These are phyloP conservation scores for Fomitopsis schrenkii DNA, from an alignment of 1,284 basidiomycete species.

Conservation along the genomic window DNA sequence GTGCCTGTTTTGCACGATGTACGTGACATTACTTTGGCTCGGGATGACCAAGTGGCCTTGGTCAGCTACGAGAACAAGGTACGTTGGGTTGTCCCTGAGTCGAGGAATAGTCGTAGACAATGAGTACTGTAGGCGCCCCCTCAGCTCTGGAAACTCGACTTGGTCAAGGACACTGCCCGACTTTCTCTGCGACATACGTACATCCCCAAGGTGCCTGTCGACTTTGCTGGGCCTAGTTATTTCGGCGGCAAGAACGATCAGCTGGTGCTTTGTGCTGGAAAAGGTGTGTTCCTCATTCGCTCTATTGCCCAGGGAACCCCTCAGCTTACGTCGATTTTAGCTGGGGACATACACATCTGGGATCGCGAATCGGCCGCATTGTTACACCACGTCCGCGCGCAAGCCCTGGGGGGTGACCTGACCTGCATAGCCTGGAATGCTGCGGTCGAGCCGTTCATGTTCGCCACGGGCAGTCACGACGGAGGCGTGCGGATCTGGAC, in stretches of 20 bases:
- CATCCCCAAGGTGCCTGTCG: slow-evolving; percentile 61
- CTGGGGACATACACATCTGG: slow-evolving; percentile 82
- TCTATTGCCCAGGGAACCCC: background rate
- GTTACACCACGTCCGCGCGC: slow-evolving; percentile 60
- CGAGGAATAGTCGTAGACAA: slow-evolving; percentile 2
- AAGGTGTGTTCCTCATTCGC: slow-evolving; percentile 40
- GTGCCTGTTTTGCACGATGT: slow-evolving; percentile 79
- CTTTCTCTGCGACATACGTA: slow-evolving; percentile 64
- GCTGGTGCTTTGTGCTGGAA: slow-evolving; percentile 70
- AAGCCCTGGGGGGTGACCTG: slow-evolving; percentile 58
- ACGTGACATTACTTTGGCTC: slow-evolving; percentile 64
- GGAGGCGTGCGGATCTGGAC: slow-evolving; percentile 72
- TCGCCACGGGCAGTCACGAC: slow-evolving; percentile 75
- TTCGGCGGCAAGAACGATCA: slow-evolving; percentile 77
- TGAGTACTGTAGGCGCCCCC: slow-evolving; percentile 55
- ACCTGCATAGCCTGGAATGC: slow-evolving; percentile 79
- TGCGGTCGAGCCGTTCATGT: slow-evolving; percentile 68
- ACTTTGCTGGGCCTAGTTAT: slow-evolving; percentile 76
- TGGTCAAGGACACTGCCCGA: slow-evolving; percentile 48
- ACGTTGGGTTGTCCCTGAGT: slow-evolving; percentile 1
- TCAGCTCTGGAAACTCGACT: slow-evolving; percentile 73
- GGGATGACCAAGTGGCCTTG: slow-evolving; percentile 57
- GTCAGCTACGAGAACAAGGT: slow-evolving; percentile 76
- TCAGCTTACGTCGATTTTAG: slow-evolving; percentile 30
- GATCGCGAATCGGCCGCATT: slow-evolving; percentile 69